Base-by-base conservation (phyloP, 2,329 filamentous ascomycete genomes). In the Aspergillus sp. region DNA sequence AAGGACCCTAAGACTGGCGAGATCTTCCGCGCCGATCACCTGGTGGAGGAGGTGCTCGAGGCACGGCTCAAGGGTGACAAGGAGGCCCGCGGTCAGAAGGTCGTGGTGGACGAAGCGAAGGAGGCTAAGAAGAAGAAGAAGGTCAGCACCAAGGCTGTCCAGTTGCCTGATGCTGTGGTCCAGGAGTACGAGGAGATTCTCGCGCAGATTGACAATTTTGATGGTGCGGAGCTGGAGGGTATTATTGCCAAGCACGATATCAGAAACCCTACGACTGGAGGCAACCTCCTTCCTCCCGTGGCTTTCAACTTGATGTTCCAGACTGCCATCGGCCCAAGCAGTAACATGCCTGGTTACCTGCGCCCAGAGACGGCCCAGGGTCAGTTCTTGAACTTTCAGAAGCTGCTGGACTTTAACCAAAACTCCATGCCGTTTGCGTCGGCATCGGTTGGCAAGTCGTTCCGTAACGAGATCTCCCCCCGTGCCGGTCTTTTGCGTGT, bases 231-330 rank as follows among this genome's bases (percentile, higher is more conserved):
- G 70, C 86, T 97, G 51, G 90, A 89, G 51, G 76, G 84, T 62
- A 80, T 98, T 50, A 96, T 98, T 75, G 82, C 79, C 65, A 95
- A 95, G 75, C 86, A 93, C 71, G 83, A 95, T 57, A 86, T 98
- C 69, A 87, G 82, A 73, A 95, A 95, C 72, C 90, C 91, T 23
- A 78, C 79, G 44, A 95, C 86, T 58, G 86, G 84, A 58, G 81
- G 83, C 52, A 81, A 87, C 59, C 84, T 94, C 33, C 80, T 82
- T 23, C 84, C 86, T 25, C 93, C 93, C 3, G 85, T 95, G 44
- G 79, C 89, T 38, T 96, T 97, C 81, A 98, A 98, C 74, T 83
- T 98, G 63, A 98, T 98, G 93, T 98, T 97, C 78, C 85, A 91
- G 71, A 96, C 91, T 38, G 79, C 87, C 32, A 97, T 98, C 65